Percentiles rank a stretch among this genome's conserved stretches.
Evolutionary conservation across 768 basidiomycete species (phyloP).

Genomic region (Amanita jacksonii): DNA sequence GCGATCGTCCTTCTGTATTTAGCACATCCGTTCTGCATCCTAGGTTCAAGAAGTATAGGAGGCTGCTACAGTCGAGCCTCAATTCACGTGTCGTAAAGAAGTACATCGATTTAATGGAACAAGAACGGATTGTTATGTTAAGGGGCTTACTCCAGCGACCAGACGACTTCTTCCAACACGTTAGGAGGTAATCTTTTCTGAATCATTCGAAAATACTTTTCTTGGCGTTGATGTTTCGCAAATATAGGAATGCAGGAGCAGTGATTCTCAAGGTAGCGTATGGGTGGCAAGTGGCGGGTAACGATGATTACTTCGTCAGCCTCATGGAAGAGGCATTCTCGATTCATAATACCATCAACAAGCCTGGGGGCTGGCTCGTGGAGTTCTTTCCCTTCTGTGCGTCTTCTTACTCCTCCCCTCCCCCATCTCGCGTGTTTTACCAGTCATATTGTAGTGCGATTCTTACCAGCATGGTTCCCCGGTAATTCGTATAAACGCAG

Average conservation of each 20-base stretch:
- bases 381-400: slow-evolving; percentile 31
- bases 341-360: slow-evolving; percentile 15
- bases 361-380: slow-evolving; percentile 28
- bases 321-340: slow-evolving; percentile 23
- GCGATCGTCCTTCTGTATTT: slow-evolving; percentile 23
- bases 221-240: neutral
- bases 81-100: slow-evolving; percentile 23
- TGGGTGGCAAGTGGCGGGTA: slow-evolving; percentile 26
- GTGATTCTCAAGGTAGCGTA: slow-evolving; percentile 30
- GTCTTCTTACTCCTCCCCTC: slow-evolving; percentile 7
- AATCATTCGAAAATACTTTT: neutral
- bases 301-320: slow-evolving; percentile 24
- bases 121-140: slow-evolving; percentile 22
- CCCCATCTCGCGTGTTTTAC: too few relatives aligned
- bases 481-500: slow-evolving; percentile 30
- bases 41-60: slow-evolving; percentile 27
- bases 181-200: slow-evolving; percentile 21
- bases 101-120: slow-evolving; percentile 22
- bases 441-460: slow-evolving; percentile 20
- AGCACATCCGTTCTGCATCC: slow-evolving; percentile 20
- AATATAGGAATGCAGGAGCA: slow-evolving; percentile 25
- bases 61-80: slow-evolving; percentile 27
- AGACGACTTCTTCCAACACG: slow-evolving; percentile 18
- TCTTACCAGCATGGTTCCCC: slow-evolving; percentile 34
- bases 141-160: slow-evolving; percentile 20